Conservation (phyloP, 352 stramenopile species). For the Phytophthora agathidicida region DNA sequence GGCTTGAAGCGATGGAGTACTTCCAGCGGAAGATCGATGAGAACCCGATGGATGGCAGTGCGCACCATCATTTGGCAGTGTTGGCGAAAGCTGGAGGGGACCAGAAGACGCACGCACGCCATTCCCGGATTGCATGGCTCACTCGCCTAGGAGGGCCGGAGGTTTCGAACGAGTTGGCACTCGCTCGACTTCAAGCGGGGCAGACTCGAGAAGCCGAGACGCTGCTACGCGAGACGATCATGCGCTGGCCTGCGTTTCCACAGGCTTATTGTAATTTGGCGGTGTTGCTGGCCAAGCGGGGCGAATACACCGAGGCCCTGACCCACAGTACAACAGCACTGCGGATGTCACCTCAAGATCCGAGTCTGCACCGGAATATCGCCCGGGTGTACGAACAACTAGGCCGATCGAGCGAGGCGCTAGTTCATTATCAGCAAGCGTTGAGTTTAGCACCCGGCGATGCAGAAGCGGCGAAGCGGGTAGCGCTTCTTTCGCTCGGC, state of each 20-base stretch:
- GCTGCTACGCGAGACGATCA: slow-evolving; percentile 49
- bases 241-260: slow-evolving; percentile 54
- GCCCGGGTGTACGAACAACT: slow-evolving; percentile 63
- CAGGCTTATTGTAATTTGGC: slow-evolving; percentile 65
- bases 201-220: slow-evolving; percentile 45
- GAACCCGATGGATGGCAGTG: slow-evolving; percentile 60
- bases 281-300: slow-evolving; percentile 45
- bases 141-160: slow-evolving; percentile 59
- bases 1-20: slow-evolving; percentile 62
- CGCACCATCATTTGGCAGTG: slow-evolving; percentile 66
- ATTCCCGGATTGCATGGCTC: slow-evolving; percentile 68
- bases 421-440: slow-evolving; percentile 51
- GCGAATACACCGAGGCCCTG: slow-evolving; percentile 55
- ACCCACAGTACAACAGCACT: slow-evolving; percentile 44
- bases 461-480: slow-evolving; percentile 36
- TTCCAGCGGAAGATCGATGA: slow-evolving; percentile 63
- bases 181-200: slow-evolving; percentile 53
- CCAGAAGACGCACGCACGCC: slow-evolving; percentile 39
- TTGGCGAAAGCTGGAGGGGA: slow-evolving; percentile 56
- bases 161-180: slow-evolving; percentile 65
- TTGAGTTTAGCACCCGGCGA: slow-evolving; percentile 45
- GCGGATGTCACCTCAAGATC: slow-evolving; percentile 44
- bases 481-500: slow-evolving; percentile 59
- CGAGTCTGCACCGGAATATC: slow-evolving; percentile 61
- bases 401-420: slow-evolving; percentile 48